Base-by-base conservation (phyloP, 2,329 filamentous ascomycete genomes). In the Microdochium paspali region DNA sequence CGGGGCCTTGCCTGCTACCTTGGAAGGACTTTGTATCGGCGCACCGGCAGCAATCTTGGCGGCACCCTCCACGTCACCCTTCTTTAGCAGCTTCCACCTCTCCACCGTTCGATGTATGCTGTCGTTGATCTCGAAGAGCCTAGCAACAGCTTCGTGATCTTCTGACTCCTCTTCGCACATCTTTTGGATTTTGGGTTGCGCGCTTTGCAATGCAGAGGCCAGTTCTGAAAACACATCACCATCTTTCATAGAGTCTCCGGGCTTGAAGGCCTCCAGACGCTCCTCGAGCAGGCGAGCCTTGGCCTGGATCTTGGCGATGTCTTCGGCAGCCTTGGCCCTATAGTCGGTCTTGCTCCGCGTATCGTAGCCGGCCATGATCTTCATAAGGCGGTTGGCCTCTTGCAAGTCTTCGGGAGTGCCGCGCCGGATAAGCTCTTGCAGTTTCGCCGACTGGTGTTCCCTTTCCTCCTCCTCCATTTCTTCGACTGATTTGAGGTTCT, bases 131-230 rank as follows among this genome's bases (percentile, higher is more conserved):
- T 97, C 90, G 48, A 98, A 77, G 10, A 98, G 74, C 67, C 95
- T 95, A 40, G 90, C 87, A 5, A 98, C 93, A 4, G 93, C 93
- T 69, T 96, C 93, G 51, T 90, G 84, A 61, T 98, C 93, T 51
- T 97, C 91, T 10, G 90, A 96, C 62, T 98, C 93, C 66, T 98
- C 93, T 66, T 97, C 91, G 61, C 91, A 97, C 91, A 98, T 98
- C 69, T 89, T 96, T 64, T 97, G 91, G 54, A 98, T 97, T 71
- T 98, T 98, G 9, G 93, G 93, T 59, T 98, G 93, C 2, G 93
- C 93, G 61, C 86, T 96, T 64, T 89, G 87, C 43, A 98, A 74
- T 10, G 93, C 83, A 53, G 86, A 84, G 4, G 90, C 90, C 47
- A 98, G 77, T 72, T 98, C 93, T 73, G 90, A 78, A 55, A 81